These are phyloP conservation scores for Intubia oerlemansii DNA, from an alignment of 2,329 filamentous ascomycete genomes.

Conservation along the genomic window DNA sequence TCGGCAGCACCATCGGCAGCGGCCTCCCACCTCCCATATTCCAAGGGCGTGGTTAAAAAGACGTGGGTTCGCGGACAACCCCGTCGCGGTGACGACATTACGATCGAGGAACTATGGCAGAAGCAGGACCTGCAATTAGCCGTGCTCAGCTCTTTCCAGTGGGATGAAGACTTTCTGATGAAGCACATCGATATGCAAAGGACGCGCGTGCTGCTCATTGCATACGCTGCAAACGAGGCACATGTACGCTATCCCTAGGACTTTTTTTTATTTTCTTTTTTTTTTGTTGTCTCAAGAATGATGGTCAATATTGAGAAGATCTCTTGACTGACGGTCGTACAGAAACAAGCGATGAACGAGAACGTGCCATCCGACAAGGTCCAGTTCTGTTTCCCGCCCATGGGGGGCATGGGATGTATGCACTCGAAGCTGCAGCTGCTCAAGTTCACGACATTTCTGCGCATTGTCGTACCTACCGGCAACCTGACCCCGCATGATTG, in stretches of 20 bases:
- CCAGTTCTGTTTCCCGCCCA: conserved; percentile 61
- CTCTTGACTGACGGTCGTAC: too few relatives aligned
- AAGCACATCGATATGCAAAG: conserved; percentile 40
- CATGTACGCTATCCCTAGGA: conserved; percentile 32
- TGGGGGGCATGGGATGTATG: conserved; percentile 59
- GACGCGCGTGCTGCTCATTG: conserved; percentile 41
- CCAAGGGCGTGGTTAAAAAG: conserved; percentile 50
- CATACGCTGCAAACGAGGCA: conserved; percentile 28
- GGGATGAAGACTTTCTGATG: conserved; percentile 63
- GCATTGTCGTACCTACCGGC: conserved; percentile 69
- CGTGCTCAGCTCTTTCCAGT: conserved; percentile 71
- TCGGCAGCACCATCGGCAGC: not conserved
- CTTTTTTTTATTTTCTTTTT: not conserved
- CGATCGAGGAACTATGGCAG: conserved; percentile 70
- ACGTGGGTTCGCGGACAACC: conserved; percentile 51
- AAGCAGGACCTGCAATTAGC: conserved; percentile 50
- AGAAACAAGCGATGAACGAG: conserved; percentile 27
- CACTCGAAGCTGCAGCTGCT: conserved; percentile 87
- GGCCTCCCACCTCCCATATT: conserved; percentile 18
- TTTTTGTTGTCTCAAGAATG: not conserved
- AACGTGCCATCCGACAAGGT: conserved; percentile 32
- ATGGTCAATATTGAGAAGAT: too few relatives aligned
- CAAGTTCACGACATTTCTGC: conserved; percentile 51
- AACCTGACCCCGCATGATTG: conserved; percentile 78
- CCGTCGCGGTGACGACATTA: conserved; percentile 51